Base-by-base conservation (phyloP, 2,329 filamentous ascomycete species). In the Cladorrhinum sp. region DNA sequence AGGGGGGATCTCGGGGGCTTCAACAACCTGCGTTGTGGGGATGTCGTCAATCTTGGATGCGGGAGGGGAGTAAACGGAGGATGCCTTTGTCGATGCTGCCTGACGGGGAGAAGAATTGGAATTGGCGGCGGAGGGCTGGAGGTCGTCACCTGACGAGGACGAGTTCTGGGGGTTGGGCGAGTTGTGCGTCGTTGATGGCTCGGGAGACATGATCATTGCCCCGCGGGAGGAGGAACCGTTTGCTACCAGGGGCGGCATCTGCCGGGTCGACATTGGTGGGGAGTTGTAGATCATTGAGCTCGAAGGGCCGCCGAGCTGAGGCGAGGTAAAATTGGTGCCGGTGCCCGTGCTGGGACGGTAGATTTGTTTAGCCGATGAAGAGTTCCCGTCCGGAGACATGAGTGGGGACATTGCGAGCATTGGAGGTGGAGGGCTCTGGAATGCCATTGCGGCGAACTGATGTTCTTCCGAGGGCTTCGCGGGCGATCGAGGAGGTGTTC, bases 71-170 rank as follows among this genome's bases (percentile, higher is more conserved):
- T 36, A 36, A 16, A 36, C 12, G 10, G 32, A 36, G 32, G 32
- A 36, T 3, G 32, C 32, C 12, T 36, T 49, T 53, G 45, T 48
- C 22, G 45, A 54, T 24, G 50, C 5, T 16, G 29, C 59, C 59
- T 6, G 59, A 50, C 23, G 41, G 3, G 36, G 62, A 58, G 38
- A 60, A 45, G 1, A 12, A 12, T 9, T 36, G 32, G n/a, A n/a
- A n/a, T 16, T 9, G 16, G 41, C 3, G 3, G 41, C 20, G 41
- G 41, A 7, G 4, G 41, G 41, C 20, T 18, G 55, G 51, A 12
- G 20, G 41, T 65, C 58, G 48, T 61, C 50, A 24, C 59, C 41
- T 8, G 64, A 65, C 2, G 64, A 62, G 3, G 62, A 50, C 12
- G 27, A 6, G 27, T 32, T 32, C 16, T 36, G 4, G 32, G 32